A percentile compares a stretch with the other conserved stretches of the same genome.
Conservation (phyloP, 2,329 filamentous ascomycete genomes). For the Aspergillus neotritici region DNA sequence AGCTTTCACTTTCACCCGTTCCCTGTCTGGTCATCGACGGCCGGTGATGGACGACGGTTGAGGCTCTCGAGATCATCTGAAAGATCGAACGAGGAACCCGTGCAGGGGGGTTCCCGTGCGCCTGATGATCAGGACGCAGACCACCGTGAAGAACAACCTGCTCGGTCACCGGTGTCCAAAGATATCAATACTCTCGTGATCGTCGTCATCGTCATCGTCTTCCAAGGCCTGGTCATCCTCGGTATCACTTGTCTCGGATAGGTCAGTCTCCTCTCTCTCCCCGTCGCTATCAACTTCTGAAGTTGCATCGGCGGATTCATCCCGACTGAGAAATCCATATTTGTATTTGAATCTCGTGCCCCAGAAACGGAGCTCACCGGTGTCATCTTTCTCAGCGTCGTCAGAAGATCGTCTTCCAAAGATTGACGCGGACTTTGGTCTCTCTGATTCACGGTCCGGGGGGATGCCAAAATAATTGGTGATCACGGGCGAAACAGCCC, state of each 20-base stretch:
- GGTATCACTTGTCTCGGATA: slow-evolving; percentile 24
- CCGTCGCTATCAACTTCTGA: slow-evolving; percentile 18
- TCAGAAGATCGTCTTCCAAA: slow-evolving; percentile 18
- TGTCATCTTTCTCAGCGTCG: slow-evolving; percentile 41
- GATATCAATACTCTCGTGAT: slow-evolving; percentile 46
- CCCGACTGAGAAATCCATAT: slow-evolving; percentile 31
- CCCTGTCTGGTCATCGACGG: too few species aligned
- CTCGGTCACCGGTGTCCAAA: slow-evolving; percentile 47
- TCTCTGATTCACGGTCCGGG: slow-evolving; percentile 27
- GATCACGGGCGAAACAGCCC: slow-evolving; percentile 39
- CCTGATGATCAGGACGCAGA: too few species aligned
- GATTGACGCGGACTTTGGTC: slow-evolving; percentile 25
- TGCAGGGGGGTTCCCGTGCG: too few species aligned
- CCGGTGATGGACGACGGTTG: too few species aligned
- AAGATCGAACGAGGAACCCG: not conserved
- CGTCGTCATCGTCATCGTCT: slow-evolving; percentile 47
- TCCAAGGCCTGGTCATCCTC: slow-evolving; percentile 44
- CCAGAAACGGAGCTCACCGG: slow-evolving; percentile 58
- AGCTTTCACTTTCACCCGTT: too few species aligned
- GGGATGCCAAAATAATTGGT: slow-evolving; percentile 44
- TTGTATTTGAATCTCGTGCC: slow-evolving; percentile 42
- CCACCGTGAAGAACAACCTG: too few species aligned
- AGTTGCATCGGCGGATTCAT: slow-evolving; percentile 19
- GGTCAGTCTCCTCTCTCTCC: slow-evolving; percentile 17
- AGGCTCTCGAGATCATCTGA: too few species aligned